These are phyloP conservation scores for Zancudomyces culisetae DNA, from an alignment of 371 early-diverging fungal species.

Conservation along the genomic window DNA sequence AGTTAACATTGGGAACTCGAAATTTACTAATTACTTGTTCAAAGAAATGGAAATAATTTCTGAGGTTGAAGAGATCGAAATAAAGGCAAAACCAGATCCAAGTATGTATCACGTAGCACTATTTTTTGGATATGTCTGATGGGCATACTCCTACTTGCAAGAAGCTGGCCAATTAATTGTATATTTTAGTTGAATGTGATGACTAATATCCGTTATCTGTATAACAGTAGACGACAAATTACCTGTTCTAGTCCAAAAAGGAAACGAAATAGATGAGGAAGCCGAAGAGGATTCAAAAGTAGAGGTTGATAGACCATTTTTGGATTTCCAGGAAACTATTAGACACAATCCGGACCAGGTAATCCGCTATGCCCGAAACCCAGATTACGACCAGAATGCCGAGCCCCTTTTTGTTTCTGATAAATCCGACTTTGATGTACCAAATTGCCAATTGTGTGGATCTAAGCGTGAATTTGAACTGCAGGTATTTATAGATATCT, in stretches of 20 bases:
- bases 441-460: conserved; percentile 56
- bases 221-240: too few relatives aligned
- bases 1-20: conserved; percentile 54
- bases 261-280: conserved; percentile 6
- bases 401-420: conserved; percentile 71
- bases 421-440: conserved; percentile 30
- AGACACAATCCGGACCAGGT: conserved; percentile 67
- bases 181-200: too few relatives aligned
- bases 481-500: conserved; percentile 59
- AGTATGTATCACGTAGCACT: not conserved
- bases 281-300: conserved; percentile 28
- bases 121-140: too few relatives aligned
- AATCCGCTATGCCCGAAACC: conserved; percentile 57
- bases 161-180: too few relatives aligned
- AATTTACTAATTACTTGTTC: conserved; percentile 1
- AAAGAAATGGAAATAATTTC: conserved; percentile 1
- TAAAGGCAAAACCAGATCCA: not conserved
- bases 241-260: too few relatives aligned
- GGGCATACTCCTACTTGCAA: too few relatives aligned
- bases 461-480: conserved; percentile 71
- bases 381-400: conserved; percentile 30
- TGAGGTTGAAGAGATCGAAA: conserved; percentile 5
- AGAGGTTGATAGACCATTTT: conserved; percentile 77
- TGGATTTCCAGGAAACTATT: conserved; percentile 76
- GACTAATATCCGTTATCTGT: too few relatives aligned